Conservation (phyloP, 768 basidiomycete genomes). For the Trametes punicea region DNA sequence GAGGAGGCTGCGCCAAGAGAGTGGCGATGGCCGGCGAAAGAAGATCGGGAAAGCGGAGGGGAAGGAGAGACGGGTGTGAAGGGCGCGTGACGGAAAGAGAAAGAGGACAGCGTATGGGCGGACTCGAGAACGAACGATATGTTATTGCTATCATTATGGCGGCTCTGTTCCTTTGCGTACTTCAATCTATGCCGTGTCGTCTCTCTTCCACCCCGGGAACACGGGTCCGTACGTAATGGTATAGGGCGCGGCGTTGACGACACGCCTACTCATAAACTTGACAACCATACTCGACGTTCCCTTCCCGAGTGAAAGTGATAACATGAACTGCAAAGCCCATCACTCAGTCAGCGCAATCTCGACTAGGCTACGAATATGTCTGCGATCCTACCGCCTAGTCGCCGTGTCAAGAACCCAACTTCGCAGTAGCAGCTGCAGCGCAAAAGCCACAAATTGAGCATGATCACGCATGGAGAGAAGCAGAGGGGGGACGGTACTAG, state of each 20-base stretch:
- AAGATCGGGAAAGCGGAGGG: background rate
- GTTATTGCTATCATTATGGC: slow-evolving; percentile 8
- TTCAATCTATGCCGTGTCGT: background rate
- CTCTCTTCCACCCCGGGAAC: background rate
- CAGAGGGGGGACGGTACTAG: slow-evolving; percentile 36
- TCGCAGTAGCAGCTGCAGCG: slow-evolving; percentile 62
- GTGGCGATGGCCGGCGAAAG: background rate
- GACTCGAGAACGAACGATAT: background rate
- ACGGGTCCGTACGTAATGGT: too few relatives aligned
- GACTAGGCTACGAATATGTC: slow-evolving; percentile 7
- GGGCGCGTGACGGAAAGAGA: background rate
- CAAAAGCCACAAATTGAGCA: background rate
- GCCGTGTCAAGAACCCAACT: slow-evolving; percentile 66
- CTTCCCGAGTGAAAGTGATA: slow-evolving; percentile 62
- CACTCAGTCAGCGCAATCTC: background rate
- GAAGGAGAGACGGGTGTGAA: background rate
- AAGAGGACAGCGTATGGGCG: background rate
- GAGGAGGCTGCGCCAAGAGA: background rate
- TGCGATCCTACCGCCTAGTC: slow-evolving; percentile 50
- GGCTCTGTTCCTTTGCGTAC: background rate
- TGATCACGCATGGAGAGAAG: background rate
- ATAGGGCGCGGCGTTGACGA: too few relatives aligned
- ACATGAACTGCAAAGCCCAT: slow-evolving; percentile 50
- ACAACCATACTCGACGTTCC: slow-evolving; percentile 57
- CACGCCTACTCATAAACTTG: slow-evolving; percentile 25